These are phyloP conservation scores for Nectriaceae sp. DNA, from an alignment of 2,329 filamentous ascomycete genomes.

Conservation along the genomic window DNA sequence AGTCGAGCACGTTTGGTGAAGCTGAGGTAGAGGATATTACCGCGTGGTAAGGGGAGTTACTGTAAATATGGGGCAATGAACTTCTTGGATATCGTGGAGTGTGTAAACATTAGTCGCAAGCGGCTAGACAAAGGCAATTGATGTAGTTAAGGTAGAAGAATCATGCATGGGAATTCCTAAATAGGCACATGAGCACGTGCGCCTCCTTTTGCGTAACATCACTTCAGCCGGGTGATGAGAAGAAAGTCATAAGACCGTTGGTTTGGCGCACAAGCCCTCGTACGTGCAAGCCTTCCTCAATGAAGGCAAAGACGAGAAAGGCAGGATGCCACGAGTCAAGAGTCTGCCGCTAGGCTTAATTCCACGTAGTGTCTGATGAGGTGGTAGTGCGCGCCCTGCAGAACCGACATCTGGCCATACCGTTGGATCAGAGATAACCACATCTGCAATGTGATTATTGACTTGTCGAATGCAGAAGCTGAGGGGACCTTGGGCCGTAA, in stretches of 20 bases:
- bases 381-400: too few relatives aligned
- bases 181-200: neutral
- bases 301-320: neutral
- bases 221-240: too few relatives aligned
- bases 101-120: neutral
- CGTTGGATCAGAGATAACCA: too few relatives aligned
- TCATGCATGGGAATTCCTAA: neutral
- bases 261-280: neutral
- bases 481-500: too few relatives aligned
- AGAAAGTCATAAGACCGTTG: neutral
- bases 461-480: too few relatives aligned
- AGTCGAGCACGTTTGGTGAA: conserved; percentile 92
- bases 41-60: conserved; percentile 76
- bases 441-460: too few relatives aligned
- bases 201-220: neutral
- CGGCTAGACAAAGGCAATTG: neutral
- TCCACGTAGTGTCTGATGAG: too few relatives aligned
- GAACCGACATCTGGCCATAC: too few relatives aligned
- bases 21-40: conserved; percentile 96
- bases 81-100: too few relatives aligned
- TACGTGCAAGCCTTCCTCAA: neutral
- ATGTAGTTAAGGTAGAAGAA: neutral
- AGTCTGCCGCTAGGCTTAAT: too few relatives aligned
- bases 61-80: too few relatives aligned
- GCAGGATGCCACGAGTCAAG: neutral